phyloP scores from a whole-genome alignment of 73 alveolate genomes.

The Breviolum minutum region DNA sequence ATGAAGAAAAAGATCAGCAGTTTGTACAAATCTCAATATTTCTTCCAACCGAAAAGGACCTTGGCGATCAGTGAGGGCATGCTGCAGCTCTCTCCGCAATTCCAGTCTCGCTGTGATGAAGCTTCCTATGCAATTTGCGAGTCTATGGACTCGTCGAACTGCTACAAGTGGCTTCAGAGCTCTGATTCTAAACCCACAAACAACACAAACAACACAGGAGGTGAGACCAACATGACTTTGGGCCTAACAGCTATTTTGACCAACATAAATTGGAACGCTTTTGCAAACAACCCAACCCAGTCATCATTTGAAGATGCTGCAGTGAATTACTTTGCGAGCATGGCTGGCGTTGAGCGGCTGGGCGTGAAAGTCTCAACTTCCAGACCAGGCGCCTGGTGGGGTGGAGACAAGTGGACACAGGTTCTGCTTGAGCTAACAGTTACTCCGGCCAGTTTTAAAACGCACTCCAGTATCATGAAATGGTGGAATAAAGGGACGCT shows the following conservation, averaged over 20 bases:
- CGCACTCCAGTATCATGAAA: not conserved
- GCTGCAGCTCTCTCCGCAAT: constrained; percentile 25
- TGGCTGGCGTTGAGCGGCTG: constrained; percentile 20
- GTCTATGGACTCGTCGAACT: not conserved
- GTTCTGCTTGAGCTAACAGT: not conserved
- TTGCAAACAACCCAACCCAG: not conserved
- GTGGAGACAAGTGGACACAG: constrained; percentile 41
- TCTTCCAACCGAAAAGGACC: constrained; percentile 9
- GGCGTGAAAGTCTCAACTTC: constrained; percentile 11
- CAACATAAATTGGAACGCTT: not conserved
- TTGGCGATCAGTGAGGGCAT: constrained; percentile 22
- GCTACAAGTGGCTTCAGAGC: not conserved
- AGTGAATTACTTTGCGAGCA: not conserved
- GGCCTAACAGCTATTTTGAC: constrained; percentile 5
- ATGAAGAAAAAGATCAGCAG: constrained; percentile 25
- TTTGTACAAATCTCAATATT: constrained; percentile 33
- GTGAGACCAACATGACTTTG: constrained; percentile 4
- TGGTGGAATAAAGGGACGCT: not conserved
- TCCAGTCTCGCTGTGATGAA: constrained; percentile 9
- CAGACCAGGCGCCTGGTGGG: not conserved
- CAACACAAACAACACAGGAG: constrained; percentile 6
- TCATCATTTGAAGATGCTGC: constrained; percentile 10
- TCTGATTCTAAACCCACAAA: not conserved
- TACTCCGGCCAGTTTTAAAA: not conserved
- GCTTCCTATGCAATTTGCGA: not conserved